A percentile compares a stretch with the other conserved stretches of the same genome.
These are phyloP conservation scores for Lantana camara DNA, from an alignment of 257 asterid genomes.

Conservation along the genomic window DNA sequence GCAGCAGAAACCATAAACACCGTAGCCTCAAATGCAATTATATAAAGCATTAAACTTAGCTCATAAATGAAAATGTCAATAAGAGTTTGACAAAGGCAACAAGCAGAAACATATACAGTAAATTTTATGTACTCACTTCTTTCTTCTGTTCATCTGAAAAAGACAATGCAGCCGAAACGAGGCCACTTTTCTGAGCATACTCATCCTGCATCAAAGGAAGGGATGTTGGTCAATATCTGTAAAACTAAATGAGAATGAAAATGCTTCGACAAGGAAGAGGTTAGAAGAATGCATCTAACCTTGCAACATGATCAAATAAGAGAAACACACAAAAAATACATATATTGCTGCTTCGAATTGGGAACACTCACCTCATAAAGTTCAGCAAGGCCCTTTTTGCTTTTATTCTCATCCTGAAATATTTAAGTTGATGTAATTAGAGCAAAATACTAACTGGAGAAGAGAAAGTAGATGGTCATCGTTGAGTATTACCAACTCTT, in stretches of 20 bases:
- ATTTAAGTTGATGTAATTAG: slow-evolving; percentile 23
- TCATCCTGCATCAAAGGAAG: slow-evolving; percentile 65
- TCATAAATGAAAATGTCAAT: not conserved
- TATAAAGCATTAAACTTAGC: not conserved
- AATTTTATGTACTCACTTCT: slow-evolving; percentile 58
- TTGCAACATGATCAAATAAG: not conserved
- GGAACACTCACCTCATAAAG: slow-evolving; percentile 77
- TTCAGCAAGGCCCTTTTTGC: slow-evolving; percentile 92
- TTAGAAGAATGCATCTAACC: not conserved
- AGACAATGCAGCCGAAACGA: slow-evolving; percentile 68
- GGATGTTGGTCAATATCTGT: slow-evolving; percentile 12
- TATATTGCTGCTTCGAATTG: not conserved
- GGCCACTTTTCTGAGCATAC: slow-evolving; percentile 91
- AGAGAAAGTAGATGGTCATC: slow-evolving; percentile 15
- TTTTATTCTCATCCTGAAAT: slow-evolving; percentile 90
- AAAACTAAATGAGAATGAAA: slow-evolving; percentile 12
- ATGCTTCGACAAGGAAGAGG: slow-evolving; percentile 3
- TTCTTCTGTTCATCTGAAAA: slow-evolving; percentile 91
- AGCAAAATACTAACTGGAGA: slow-evolving; percentile 19
- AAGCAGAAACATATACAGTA: slow-evolving; percentile 14
- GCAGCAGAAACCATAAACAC: not conserved
- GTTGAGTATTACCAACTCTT: slow-evolving; percentile 63
- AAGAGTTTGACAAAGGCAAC: not conserved
- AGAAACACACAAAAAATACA: slow-evolving; percentile 6
- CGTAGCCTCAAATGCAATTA: not conserved